A percentile compares a stretch with the other conserved stretches of the same genome.
Conservation (phyloP, 768 basidiomycete species). For the Naganishia antarctica region DNA sequence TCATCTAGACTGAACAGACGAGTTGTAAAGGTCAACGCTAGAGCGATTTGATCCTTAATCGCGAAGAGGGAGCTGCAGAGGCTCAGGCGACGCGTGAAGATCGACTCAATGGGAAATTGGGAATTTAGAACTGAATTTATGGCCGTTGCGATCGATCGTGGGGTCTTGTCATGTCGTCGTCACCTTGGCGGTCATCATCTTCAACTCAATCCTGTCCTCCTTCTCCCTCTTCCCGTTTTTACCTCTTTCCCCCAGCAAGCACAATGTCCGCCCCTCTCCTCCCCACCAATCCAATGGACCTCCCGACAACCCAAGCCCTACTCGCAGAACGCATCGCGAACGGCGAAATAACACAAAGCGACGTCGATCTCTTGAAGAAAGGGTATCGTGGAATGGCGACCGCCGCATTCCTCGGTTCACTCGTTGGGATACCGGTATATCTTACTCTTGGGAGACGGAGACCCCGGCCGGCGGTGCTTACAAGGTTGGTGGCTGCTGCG, state of each 20-base stretch:
- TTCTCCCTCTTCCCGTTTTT: background rate
- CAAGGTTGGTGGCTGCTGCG: constrained; percentile 6
- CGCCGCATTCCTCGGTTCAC: constrained; percentile 27
- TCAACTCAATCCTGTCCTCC: background rate
- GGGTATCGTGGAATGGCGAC: constrained; percentile 35
- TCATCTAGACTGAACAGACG: too few species aligned
- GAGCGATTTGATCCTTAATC: too few species aligned
- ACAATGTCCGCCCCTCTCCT: background rate
- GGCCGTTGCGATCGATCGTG: too few species aligned
- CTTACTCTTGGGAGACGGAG: constrained; percentile 26
- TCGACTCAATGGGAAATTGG: too few species aligned
- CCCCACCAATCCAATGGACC: constrained; percentile 22
- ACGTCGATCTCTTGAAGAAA: constrained; percentile 37
- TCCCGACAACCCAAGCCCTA: constrained; percentile 16
- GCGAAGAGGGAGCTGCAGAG: too few species aligned
- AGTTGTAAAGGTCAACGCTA: too few species aligned
- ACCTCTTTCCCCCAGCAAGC: too few species aligned
- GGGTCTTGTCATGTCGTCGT: too few species aligned
- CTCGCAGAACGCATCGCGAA: constrained; percentile 16
- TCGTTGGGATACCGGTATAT: constrained; percentile 29
- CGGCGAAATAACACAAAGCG: constrained; percentile 36
- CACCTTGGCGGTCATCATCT: too few species aligned
- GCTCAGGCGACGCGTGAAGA: too few species aligned
- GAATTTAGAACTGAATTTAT: too few species aligned
- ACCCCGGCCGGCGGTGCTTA: constrained; percentile 25